Evolutionary conservation across 2,329 filamentous ascomycete species (phyloP).

Genomic region (Cordyceps sp.): DNA sequence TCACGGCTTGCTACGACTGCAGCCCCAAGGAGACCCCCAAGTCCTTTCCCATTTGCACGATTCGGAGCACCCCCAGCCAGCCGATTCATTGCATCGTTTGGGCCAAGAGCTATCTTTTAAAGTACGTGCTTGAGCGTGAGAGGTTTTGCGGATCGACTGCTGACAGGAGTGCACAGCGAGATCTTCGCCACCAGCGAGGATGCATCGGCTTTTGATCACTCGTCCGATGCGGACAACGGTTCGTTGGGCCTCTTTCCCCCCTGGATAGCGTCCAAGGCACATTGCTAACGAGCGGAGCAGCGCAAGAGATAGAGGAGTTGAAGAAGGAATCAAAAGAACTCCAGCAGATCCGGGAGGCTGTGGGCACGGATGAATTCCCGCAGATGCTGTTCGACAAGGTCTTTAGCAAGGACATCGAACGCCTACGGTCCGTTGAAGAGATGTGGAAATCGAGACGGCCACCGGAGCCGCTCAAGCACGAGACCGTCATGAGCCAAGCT

Average conservation of each 20-base stretch:
- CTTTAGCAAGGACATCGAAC: slow-evolving; percentile 68
- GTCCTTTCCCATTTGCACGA: slow-evolving; percentile 90
- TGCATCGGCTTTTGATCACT: slow-evolving; percentile 63
- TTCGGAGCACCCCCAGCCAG: slow-evolving; percentile 87
- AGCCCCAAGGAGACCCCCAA: slow-evolving; percentile 79
- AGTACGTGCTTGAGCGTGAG: slow-evolving; percentile 32
- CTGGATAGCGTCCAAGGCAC: too few species aligned
- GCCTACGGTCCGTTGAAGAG: slow-evolving; percentile 73
- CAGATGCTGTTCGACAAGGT: slow-evolving; percentile 84
- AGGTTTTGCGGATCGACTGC: too few species aligned
- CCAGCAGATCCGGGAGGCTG: slow-evolving; percentile 64
- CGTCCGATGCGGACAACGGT: slow-evolving; percentile 68
- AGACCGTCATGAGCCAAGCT: slow-evolving; percentile 37
- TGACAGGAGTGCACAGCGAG: slow-evolving; percentile 27
- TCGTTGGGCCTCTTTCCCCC: slow-evolving; percentile 5
- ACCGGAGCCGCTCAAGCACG: slow-evolving; percentile 58
- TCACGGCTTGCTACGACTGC: slow-evolving; percentile 95
- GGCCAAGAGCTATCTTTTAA: slow-evolving; percentile 92
- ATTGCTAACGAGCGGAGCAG: slow-evolving; percentile 8
- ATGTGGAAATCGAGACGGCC: slow-evolving; percentile 83
- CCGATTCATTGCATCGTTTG: slow-evolving; percentile 98
- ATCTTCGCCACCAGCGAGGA: slow-evolving; percentile 89
- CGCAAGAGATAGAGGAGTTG: slow-evolving; percentile 74
- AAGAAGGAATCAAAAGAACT: slow-evolving; percentile 70
- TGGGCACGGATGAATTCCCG: slow-evolving; percentile 63